Percentiles rank a stretch among this genome's conserved stretches.
Evolutionary conservation across 2,329 filamentous ascomycete genomes (phyloP).

Genomic region (Colletotrichum euphorbiae): DNA sequence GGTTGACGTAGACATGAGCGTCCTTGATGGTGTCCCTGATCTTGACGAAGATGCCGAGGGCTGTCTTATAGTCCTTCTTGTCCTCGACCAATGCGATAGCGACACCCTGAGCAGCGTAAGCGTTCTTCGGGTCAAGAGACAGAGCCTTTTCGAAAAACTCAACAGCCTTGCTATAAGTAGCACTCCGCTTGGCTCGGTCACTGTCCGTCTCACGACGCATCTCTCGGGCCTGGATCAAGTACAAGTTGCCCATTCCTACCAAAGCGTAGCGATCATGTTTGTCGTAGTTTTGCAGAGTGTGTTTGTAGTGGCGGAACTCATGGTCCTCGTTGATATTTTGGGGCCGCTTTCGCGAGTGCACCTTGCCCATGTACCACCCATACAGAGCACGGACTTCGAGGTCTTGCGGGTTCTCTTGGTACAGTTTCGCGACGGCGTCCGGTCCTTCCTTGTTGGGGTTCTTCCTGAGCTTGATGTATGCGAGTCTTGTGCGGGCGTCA

Average conservation of each 20-base stretch:
- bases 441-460: conserved; percentile 88
- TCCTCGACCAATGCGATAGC: conserved; percentile 95
- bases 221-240: conserved; percentile 87
- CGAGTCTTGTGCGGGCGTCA: conserved; percentile 87
- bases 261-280: conserved; percentile 98
- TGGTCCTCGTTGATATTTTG: conserved; percentile 87
- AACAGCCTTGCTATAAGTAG: conserved; percentile 89
- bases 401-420: conserved; percentile 85
- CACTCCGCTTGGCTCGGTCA: conserved; percentile 90
- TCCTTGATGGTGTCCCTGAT: conserved; percentile 92
- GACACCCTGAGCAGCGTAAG: conserved; percentile 95
- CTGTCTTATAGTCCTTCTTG: conserved; percentile 86
- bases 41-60: conserved; percentile 89
- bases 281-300: conserved; percentile 92
- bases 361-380: conserved; percentile 92
- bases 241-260: conserved; percentile 96
- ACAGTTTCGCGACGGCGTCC: conserved; percentile 85
- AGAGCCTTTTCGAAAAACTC: conserved; percentile 99
- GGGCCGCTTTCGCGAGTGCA: conserved; percentile 81
- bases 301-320: conserved; percentile 95
- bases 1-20: conserved; percentile 88
- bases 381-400: conserved; percentile 93
- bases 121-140: conserved; percentile 93
- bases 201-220: conserved; percentile 92
- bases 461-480: conserved; percentile 87